phyloP scores from a whole-genome alignment of 2,329 filamentous ascomycete species.

The Hypoxylon sp. region DNA sequence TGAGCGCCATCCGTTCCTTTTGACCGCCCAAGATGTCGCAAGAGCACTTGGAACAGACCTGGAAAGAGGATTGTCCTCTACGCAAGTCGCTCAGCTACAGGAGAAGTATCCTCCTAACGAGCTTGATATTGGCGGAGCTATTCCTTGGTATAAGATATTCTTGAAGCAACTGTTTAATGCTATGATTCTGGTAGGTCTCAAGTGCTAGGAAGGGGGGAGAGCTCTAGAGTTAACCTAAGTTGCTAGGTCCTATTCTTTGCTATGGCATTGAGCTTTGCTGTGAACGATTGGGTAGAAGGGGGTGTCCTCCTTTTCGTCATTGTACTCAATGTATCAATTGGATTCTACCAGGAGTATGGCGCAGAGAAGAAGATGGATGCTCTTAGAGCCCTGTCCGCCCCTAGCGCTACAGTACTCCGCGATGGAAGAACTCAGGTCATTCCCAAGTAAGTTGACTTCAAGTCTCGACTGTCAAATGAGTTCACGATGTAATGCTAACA shows the following conservation, averaged over 20 bases:
- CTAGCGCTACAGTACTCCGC: conserved; percentile 72
- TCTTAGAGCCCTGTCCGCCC: conserved; percentile 70
- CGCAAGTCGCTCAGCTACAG: conserved; percentile 70
- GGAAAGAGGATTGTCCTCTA: conserved; percentile 74
- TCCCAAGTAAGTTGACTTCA: conserved; percentile 63
- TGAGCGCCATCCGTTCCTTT: conserved; percentile 70
- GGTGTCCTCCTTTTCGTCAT: conserved; percentile 77
- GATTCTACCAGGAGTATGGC: conserved; percentile 74
- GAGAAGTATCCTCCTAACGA: conserved; percentile 76
- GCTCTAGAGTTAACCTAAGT: conserved; percentile 56
- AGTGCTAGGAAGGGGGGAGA: neutral
- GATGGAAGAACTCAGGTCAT: conserved; percentile 70
- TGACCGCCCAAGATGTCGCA: conserved; percentile 72
- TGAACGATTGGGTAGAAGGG: conserved; percentile 76
- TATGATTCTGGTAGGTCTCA: conserved; percentile 74
- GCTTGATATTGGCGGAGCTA: conserved; percentile 75
- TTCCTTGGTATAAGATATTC: conserved; percentile 79
- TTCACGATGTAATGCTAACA: conserved; percentile 11
- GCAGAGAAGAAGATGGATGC: conserved; percentile 77
- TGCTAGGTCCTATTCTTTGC: conserved; percentile 81
- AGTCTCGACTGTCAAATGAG: neutral
- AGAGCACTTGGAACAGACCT: conserved; percentile 72
- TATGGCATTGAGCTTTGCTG: conserved; percentile 78
- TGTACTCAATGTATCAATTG: conserved; percentile 76
- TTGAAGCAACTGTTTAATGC: conserved; percentile 81